A percentile compares a stretch with the other conserved stretches of the same genome.
Evolutionary conservation across 2,329 filamentous ascomycete species (phyloP).

Genomic region (Dothidotthia symphoricarpi): DNA sequence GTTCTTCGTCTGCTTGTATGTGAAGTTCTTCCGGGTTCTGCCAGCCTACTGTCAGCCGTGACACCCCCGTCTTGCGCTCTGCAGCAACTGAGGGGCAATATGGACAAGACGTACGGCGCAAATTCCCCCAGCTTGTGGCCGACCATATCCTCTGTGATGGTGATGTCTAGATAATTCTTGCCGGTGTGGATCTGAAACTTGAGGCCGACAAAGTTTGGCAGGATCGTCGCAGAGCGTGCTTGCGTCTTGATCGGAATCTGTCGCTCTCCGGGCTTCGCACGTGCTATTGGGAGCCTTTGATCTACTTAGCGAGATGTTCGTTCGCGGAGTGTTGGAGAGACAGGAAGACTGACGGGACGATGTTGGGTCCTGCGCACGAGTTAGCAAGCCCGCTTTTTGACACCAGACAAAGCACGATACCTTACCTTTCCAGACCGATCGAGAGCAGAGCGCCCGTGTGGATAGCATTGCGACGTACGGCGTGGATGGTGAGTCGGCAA

Average conservation of each 20-base stretch:
- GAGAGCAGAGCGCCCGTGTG: constrained; percentile 61
- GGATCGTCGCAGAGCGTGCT: constrained; percentile 81
- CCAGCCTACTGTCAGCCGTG: constrained; percentile 6
- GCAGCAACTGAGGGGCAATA: not conserved
- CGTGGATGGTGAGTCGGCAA: constrained; percentile 30
- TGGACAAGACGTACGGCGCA: constrained; percentile 62
- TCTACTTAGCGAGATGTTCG: constrained; percentile 23
- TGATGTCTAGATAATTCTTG: constrained; percentile 78
- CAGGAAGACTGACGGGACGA: constrained; percentile 61
- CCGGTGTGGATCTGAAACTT: constrained; percentile 91
- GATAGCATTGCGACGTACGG: constrained; percentile 59
- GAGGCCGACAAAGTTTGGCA: constrained; percentile 88
- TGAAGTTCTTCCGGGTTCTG: constrained; percentile 67
- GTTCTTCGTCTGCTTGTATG: constrained; percentile 70
- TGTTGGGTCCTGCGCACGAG: constrained; percentile 59
- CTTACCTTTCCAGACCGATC: constrained; percentile 86
- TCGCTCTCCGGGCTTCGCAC: constrained; percentile 60
- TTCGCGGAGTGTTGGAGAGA: constrained; percentile 1
- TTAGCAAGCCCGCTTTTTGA: constrained; percentile 1
- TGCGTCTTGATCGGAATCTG: constrained; percentile 77
- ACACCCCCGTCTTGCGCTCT: not conserved
- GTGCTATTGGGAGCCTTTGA: constrained; percentile 61
- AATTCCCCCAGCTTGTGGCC: constrained; percentile 94
- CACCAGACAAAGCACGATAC: not conserved
- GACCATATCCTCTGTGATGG: constrained; percentile 93